A percentile compares a stretch with the other conserved stretches of the same genome.
Conservation (phyloP, 1,284 basidiomycete genomes). For the Ganoderma sinense region DNA sequence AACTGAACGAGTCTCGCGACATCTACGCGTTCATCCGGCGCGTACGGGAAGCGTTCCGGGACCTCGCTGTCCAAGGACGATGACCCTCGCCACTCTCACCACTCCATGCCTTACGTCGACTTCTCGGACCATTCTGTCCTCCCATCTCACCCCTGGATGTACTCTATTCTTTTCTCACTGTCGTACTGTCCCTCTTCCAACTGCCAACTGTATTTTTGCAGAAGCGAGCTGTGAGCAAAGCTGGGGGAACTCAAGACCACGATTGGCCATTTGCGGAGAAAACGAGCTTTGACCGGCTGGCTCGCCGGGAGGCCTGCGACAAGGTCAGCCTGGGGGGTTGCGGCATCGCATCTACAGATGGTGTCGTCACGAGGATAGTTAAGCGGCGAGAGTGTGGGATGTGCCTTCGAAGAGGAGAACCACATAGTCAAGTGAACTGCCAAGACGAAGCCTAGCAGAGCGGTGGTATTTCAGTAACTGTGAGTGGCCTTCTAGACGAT, state of each 20-base stretch:
- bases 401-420: neutral
- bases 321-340: neutral
- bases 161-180: neutral
- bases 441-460: neutral
- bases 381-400: neutral
- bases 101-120: neutral
- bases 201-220: neutral
- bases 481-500: neutral
- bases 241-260: neutral
- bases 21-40: constrained; percentile 69
- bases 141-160: neutral
- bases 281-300: too few species aligned
- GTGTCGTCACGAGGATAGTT: neutral
- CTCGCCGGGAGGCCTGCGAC: neutral
- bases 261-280: neutral
- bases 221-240: neutral
- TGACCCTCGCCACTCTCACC: constrained; percentile 11
- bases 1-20: constrained; percentile 68
- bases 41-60: constrained; percentile 54
- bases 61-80: constrained; percentile 31
- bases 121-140: neutral
- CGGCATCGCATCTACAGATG: neutral
- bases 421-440: neutral
- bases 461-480: neutral
- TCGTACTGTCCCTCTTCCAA: neutral